Percentiles rank a stretch among this genome's conserved stretches.
phyloP scores from a whole-genome alignment of 148 eudicot species.

The Amaranthus hypochondriacus region DNA sequence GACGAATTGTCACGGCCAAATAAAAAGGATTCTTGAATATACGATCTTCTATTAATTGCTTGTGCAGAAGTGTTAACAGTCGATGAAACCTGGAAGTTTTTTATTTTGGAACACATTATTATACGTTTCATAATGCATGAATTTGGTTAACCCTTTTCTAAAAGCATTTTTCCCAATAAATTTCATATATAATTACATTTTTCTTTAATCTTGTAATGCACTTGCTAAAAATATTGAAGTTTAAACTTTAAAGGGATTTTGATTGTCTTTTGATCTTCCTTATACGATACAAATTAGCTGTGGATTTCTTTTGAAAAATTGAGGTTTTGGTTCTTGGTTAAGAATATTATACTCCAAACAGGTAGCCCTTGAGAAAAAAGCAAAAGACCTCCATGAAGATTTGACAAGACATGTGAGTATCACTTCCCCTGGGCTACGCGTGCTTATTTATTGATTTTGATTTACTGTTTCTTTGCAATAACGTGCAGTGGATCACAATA shows the following conservation, averaged over 20 bases:
- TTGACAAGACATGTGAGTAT: conserved; percentile 54
- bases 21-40: background rate
- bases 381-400: conserved; percentile 56
- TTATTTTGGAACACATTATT: background rate
- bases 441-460: background rate
- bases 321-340: conserved; percentile 4
- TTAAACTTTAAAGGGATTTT: background rate
- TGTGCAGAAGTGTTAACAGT: background rate
- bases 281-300: background rate
- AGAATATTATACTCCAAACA: conserved; percentile 24
- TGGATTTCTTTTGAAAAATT: background rate
- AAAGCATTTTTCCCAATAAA: background rate
- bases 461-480: conserved; percentile 12
- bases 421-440: background rate
- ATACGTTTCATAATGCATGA: background rate
- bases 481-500: conserved; percentile 43
- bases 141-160: background rate
- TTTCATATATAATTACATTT: background rate
- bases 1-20: too few species aligned
- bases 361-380: conserved; percentile 66
- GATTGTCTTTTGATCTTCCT: background rate
- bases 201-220: too few species aligned
- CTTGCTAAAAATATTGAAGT: background rate
- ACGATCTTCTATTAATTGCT: background rate
- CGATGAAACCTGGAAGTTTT: background rate